These are phyloP conservation scores for Aspergillus olivimuriae DNA, from an alignment of 495 filamentous ascomycete species.

Conservation along the genomic window DNA sequence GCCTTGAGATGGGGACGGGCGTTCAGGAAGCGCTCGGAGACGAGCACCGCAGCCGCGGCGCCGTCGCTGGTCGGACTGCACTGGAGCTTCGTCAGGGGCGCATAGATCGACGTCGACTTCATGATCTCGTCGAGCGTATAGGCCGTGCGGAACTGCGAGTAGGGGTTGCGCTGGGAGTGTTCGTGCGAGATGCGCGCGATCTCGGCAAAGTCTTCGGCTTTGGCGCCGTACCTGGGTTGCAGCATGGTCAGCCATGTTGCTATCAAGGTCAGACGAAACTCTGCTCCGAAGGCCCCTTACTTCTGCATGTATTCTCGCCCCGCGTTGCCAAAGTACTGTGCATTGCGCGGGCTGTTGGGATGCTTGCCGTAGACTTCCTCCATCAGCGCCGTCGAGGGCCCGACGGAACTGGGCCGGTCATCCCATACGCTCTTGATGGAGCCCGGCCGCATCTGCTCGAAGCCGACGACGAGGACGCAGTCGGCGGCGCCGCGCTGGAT, in stretches of 20 bases:
- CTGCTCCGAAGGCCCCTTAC: conserved; percentile 50
- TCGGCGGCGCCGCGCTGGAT: conserved; percentile 70
- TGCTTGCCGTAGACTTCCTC: conserved; percentile 64
- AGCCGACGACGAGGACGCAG: conserved; percentile 81
- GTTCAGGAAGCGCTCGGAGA: conserved; percentile 78
- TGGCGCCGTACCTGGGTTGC: conserved; percentile 74
- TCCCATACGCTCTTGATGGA: conserved; percentile 67
- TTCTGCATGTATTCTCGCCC: conserved; percentile 90
- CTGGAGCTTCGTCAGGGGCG: conserved; percentile 65
- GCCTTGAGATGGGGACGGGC: conserved; percentile 67
- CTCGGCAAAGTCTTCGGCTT: conserved; percentile 70
- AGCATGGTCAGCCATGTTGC: too few relatives aligned
- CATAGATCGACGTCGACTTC: conserved; percentile 65
- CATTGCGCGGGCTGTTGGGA: conserved; percentile 56
- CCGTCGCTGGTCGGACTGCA: conserved; percentile 89
- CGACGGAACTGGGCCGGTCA: conserved; percentile 67
- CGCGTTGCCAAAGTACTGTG: conserved; percentile 91
- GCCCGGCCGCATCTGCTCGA: conserved; percentile 95
- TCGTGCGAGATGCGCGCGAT: conserved; percentile 78
- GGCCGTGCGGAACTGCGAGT: conserved; percentile 79
- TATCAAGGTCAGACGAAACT: too few relatives aligned
- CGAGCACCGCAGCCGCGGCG: conserved; percentile 77
- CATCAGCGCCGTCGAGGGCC: conserved; percentile 68
- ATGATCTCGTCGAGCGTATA: conserved; percentile 81
- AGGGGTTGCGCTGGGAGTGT: conserved; percentile 54